Conservation (phyloP, 768 basidiomycete genomes). For the Psilocybe tampanensis region DNA sequence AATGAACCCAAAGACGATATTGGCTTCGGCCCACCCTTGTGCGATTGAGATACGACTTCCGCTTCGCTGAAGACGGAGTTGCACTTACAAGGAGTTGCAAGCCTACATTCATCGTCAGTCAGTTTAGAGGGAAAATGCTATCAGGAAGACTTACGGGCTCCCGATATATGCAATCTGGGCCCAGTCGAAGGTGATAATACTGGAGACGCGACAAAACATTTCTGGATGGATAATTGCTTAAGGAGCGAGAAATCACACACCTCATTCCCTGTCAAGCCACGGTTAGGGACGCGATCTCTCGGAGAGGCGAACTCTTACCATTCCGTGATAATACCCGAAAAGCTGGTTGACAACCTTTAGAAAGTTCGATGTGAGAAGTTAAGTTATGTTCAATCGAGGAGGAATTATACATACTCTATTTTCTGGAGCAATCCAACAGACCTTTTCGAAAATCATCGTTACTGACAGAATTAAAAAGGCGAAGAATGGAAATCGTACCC, state of each 20-base stretch:
- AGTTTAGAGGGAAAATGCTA: neutral
- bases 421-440: slow-evolving; percentile 51
- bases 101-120: neutral
- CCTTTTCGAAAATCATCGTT: slow-evolving; percentile 38
- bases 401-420: slow-evolving; percentile 30
- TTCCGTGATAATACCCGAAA: slow-evolving; percentile 45
- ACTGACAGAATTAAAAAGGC: neutral
- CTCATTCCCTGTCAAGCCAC: slow-evolving; percentile 1
- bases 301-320: slow-evolving; percentile 28
- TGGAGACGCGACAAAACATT: slow-evolving; percentile 31
- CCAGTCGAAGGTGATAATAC: slow-evolving; percentile 49
- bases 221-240: neutral
- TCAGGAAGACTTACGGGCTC: slow-evolving; percentile 1
- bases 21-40: slow-evolving; percentile 70
- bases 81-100: neutral
- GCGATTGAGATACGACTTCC: neutral
- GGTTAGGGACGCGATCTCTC: neutral
- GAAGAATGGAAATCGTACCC: neutral
- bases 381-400: neutral
- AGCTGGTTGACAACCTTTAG: slow-evolving; percentile 42
- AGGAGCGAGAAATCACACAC: neutral
- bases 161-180: slow-evolving; percentile 53
- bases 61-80: neutral
- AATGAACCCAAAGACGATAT: slow-evolving; percentile 57
- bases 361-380: neutral